These are phyloP conservation scores for Cyberlindnera subsufficiens DNA, from an alignment of 805 yeast genomes.

Conservation along the genomic window DNA sequence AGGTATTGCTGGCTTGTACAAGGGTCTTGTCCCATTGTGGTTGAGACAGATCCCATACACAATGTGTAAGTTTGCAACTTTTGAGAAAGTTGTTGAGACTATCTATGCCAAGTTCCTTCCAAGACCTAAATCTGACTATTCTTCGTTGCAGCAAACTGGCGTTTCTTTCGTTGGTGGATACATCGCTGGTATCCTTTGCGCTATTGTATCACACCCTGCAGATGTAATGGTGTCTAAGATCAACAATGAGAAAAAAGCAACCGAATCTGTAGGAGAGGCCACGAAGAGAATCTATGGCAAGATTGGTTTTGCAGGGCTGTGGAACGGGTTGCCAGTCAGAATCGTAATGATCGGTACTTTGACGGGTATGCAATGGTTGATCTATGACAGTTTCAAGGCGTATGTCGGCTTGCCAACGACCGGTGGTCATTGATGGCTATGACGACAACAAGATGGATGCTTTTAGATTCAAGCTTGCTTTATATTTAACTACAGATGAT, in stretches of 20 bases:
- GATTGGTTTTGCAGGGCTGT: slow-evolving; percentile 86
- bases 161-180: slow-evolving; percentile 95
- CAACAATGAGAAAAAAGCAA: slow-evolving; percentile 61
- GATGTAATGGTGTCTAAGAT: slow-evolving; percentile 96
- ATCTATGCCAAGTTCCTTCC: slow-evolving; percentile 68
- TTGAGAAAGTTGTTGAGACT: slow-evolving; percentile 81
- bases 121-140: slow-evolving; percentile 63
- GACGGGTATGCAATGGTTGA: slow-evolving; percentile 95
- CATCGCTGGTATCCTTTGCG: slow-evolving; percentile 96
- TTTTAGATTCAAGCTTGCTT: too few relatives aligned
- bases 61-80: slow-evolving; percentile 93
- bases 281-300: slow-evolving; percentile 66
- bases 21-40: slow-evolving; percentile 92
- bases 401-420: slow-evolving; percentile 92
- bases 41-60: slow-evolving; percentile 97
- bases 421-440: slow-evolving; percentile 38
- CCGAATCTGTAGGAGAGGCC: slow-evolving; percentile 64
- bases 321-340: slow-evolving; percentile 95
- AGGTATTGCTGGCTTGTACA: slow-evolving; percentile 73
- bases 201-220: slow-evolving; percentile 96
- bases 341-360: slow-evolving; percentile 96
- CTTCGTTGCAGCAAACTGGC: slow-evolving; percentile 79
- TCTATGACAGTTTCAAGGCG: slow-evolving; percentile 95
- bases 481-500: not conserved
- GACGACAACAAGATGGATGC: too few relatives aligned